Evolutionary conservation across 2,329 filamentous ascomycete species (phyloP), one percentile per base, ranked within the genome.

Genomic region (Fusarium keratoplasticum): DNA sequence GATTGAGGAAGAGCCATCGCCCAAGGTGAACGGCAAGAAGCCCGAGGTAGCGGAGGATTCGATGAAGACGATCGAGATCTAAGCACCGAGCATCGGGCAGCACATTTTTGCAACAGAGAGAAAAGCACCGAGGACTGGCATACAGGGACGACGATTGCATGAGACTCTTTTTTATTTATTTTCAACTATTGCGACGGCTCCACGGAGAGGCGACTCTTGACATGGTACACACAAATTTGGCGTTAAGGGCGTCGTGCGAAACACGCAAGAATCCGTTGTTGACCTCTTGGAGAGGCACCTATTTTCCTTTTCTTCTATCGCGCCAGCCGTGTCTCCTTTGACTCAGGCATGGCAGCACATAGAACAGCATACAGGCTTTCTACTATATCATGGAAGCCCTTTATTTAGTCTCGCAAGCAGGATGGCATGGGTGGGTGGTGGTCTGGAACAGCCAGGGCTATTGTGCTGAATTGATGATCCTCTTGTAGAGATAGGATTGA

Each of bases 51-150:
- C 82, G 13, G 88, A 89, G 64, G 88, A 86, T 68, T 82, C 84
- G 35, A 89, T 91, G 88, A 91, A 89, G 84, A 89, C 88, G 70
- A 91, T 91, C 81, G 88, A 90, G 81, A 91, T 91, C 76, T 91
- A 69, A 80, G 52, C 66, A 68, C 69, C 52, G 52, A 59, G 52
- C 36, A 47, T 66, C 60, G 61, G 57, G 61, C 38, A 61, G 42
- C 61, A 64, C 64, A 67, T 75, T 76, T 58, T 66, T 68, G 70
- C 67, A 67, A 70, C 71, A 71, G 61, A 66, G 69, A 78, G 64
- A 72, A 76, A 71, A 74, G 67, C 67, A 76, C 69, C 61, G 57
- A 66, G 66, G 68, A 77, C 75, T 70, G 74, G 75, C 74, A 78
- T 76, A 76, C 69, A 78, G 64, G 76, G 61, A 70, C 72, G 70